phyloP scores from a whole-genome alignment of 139 green algal species.

The Closterium sp. region DNA sequence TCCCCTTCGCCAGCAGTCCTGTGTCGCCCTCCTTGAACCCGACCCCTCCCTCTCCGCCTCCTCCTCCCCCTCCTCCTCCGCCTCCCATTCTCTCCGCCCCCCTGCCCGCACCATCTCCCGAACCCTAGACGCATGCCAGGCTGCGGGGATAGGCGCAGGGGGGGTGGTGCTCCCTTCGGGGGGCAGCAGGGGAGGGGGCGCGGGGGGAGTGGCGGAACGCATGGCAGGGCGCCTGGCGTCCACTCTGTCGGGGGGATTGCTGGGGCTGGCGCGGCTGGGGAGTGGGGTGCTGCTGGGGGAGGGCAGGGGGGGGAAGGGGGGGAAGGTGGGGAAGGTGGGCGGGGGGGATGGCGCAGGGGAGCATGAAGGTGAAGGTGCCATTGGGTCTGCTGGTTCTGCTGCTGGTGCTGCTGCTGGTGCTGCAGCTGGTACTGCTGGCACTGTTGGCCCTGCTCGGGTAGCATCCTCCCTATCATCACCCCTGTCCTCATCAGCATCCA shows the following conservation, averaged over 20 bases:
- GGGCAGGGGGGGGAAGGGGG: neutral
- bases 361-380: neutral
- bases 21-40: neutral
- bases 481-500: neutral
- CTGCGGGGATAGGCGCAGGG: neutral
- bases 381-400: neutral
- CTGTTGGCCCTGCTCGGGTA: neutral
- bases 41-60: neutral
- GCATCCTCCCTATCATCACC: neutral
- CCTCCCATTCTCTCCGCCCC: neutral
- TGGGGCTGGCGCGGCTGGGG: neutral
- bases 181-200: neutral
- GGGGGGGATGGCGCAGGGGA: neutral
- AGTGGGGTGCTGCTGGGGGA: neutral
- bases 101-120: neutral
- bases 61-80: neutral
- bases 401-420: no score
- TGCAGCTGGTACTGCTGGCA: no score
- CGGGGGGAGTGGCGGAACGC: neutral
- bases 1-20: neutral
- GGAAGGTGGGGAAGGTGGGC: neutral
- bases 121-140: neutral
- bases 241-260: neutral
- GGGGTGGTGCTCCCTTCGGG: neutral
- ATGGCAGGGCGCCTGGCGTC: neutral